Base-by-base conservation (phyloP, 768 basidiomycete species). In the Austroboletus eburneus region DNA sequence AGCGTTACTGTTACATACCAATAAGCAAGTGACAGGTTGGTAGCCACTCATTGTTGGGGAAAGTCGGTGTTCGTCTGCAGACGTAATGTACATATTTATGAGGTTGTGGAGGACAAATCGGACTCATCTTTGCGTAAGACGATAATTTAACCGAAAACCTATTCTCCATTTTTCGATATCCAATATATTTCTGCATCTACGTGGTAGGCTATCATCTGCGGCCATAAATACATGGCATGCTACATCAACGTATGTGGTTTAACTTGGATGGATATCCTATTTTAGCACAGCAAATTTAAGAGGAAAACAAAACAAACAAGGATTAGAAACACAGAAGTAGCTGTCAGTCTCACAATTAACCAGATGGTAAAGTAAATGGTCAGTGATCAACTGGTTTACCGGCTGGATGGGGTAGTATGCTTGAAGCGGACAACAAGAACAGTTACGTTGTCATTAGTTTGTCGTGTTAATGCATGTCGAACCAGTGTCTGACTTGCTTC, bases 371-470 rank as follows among this genome's bases (percentile, higher is more conserved):
- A 30, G 41, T 40, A 46, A 29, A 35, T 9, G 25, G 36, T 20
- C 13, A 23, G 17, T 29, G 33, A 43, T 33, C 37, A 25, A 24
- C 9, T 32, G 21, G 14, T 52, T 39, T 54, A 52, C 38, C 44
- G 52, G 50, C 49, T 52, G 13, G 52, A 43, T n/a, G 46, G 43
- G 18, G 42, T 16, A 24, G 24, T 13, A 20, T 37, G 68, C 60
- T 83, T 84, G 74, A 95, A 89, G 40, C 90, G 81, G 25, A 98
- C 77, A 44, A 97, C 90, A 45, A 97, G 66, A 23, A 91, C 87
- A 29, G 90, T 94, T 41, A 98, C 83, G 68, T 99, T 99, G 67
- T 99, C 96, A 34, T 87, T 88, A 14, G 93, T 93, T 68, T 91
- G 94, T 61, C 87, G 82, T 14, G 78, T 72, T 41, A 96, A 75